Evolutionary conservation across 1,284 basidiomycete genomes (phyloP), one percentile per base, ranked within the genome.

Genomic region (Cerrena zonata): DNA sequence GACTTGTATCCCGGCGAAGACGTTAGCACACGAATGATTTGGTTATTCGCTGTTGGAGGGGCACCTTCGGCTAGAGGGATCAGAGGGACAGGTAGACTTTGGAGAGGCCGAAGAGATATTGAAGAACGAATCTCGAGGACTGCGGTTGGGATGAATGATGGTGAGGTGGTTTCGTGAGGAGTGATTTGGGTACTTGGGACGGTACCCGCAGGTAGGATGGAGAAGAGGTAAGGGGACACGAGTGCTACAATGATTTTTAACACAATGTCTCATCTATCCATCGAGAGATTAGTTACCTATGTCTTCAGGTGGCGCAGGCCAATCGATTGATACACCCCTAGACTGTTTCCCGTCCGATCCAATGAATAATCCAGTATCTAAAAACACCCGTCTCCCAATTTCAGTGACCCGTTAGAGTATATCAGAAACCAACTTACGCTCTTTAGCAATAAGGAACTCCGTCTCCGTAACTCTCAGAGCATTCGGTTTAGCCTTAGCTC

Each of bases 151-250:
- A 76, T 71, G 47, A 70, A 69, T n/a, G 66, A 65, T 7, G 65
- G 51, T 24, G 55, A 4, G 58, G 47, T 2, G 56, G 38, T 2
- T 52, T 49, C 2, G 36, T 43, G 19, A n/a, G 7, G 56, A n/a
- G 56, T 53, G 13, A 58, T 15, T 36, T 58, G 58, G 1, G 64
- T 60, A 2, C 62, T 56, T 2, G 82, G 74, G 2, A 85, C 73
- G 1, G 81, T 74, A 1, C 84, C 83, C 0, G 85, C 69, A 1
- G 91, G 86, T 4, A 94, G 72, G 11, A 89, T 72, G 0, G 90
- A 84, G 61, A 95, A 80, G 36, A 96, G 77, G 63, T 93, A 95
- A 0, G 94, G 94, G 58, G 85, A 87, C 30, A 89, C 73, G 54
- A 84, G 89, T 1, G 84, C 91, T 90, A 56, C 7, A 26, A 12